Evolutionary conservation across 352 stramenopile species (phyloP).

Genomic region (Lagenidium giganteum): DNA sequence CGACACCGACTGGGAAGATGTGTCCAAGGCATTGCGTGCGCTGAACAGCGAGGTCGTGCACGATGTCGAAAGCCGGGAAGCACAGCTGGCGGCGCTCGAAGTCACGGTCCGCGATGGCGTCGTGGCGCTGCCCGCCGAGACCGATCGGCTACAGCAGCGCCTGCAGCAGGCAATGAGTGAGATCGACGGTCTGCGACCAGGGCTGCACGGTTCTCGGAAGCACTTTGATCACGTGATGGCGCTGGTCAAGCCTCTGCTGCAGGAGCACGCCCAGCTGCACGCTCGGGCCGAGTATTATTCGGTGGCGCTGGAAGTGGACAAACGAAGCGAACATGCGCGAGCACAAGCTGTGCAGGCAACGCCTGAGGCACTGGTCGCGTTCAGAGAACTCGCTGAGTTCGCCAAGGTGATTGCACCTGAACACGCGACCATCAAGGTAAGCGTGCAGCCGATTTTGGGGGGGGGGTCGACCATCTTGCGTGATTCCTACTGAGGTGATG

Average conservation of each 20-base stretch:
- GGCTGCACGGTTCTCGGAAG: constrained; percentile 22
- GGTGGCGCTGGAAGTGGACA: constrained; percentile 46
- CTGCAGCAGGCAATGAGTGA: background rate
- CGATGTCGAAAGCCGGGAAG: constrained; percentile 9
- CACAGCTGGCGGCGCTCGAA: constrained; percentile 5
- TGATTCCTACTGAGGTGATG: background rate
- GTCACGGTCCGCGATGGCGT: constrained; percentile 1
- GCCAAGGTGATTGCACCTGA: constrained; percentile 30
- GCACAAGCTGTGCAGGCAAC: constrained; percentile 32
- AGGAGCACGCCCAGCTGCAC: constrained; percentile 28
- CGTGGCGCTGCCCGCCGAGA: background rate
- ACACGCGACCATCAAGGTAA: constrained; percentile 41
- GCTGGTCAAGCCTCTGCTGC: constrained; percentile 26
- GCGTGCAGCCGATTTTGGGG: too few relatives aligned
- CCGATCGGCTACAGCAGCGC: background rate
- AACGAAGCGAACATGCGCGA: constrained; percentile 36
- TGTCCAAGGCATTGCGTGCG: constrained; percentile 13
- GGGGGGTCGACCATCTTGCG: background rate
- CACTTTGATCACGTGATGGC: constrained; percentile 46
- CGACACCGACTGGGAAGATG: constrained; percentile 8
- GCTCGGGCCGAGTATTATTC: constrained; percentile 38
- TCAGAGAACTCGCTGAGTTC: constrained; percentile 31
- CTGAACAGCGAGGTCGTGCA: constrained; percentile 8
- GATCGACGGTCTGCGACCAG: constrained; percentile 6
- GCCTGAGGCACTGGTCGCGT: constrained; percentile 32